Evolutionary conservation across 1,139 yeast species (phyloP).

Genomic region (Ogataea hybrid): DNA sequence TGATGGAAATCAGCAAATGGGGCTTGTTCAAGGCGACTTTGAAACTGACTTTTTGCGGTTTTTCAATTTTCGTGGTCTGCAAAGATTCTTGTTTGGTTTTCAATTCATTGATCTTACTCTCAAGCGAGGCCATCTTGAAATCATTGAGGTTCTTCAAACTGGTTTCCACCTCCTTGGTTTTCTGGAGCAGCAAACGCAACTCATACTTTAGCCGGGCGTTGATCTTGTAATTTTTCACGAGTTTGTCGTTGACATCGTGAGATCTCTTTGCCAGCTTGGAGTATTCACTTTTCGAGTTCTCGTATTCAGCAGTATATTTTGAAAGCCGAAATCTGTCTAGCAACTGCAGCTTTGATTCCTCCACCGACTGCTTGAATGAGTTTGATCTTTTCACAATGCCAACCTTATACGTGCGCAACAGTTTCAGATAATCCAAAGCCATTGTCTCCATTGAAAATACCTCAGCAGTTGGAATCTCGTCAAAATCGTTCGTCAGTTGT

Average conservation of each 20-base stretch:
- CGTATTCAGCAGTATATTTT: no score
- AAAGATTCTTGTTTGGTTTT: constrained; percentile 8
- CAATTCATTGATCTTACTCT: constrained; percentile 18
- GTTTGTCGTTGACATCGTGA: no score
- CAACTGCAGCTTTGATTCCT: no score
- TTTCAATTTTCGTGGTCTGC: background rate
- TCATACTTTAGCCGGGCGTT: no score
- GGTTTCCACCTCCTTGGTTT: constrained; percentile 81
- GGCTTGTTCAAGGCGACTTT: constrained; percentile 19
- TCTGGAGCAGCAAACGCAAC: constrained; percentile 59
- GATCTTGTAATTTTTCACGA: no score
- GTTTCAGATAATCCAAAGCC: constrained; percentile 26
- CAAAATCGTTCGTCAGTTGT: constrained; percentile 12
- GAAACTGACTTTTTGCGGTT: constrained; percentile 10
- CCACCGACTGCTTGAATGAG: no score
- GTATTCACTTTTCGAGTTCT: no score
- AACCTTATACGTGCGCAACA: no score
- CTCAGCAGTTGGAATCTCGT: constrained; percentile 9
- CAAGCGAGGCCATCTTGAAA: constrained; percentile 40
- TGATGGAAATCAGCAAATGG: constrained; percentile 19
- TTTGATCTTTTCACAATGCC: no score
- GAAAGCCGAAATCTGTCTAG: no score
- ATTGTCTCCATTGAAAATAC: constrained; percentile 27
- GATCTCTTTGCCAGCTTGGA: no score
- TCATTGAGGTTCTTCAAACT: constrained; percentile 38